Base-by-base conservation (phyloP, 2,329 filamentous ascomycete genomes). In the Decorospora gaudefroyi region DNA sequence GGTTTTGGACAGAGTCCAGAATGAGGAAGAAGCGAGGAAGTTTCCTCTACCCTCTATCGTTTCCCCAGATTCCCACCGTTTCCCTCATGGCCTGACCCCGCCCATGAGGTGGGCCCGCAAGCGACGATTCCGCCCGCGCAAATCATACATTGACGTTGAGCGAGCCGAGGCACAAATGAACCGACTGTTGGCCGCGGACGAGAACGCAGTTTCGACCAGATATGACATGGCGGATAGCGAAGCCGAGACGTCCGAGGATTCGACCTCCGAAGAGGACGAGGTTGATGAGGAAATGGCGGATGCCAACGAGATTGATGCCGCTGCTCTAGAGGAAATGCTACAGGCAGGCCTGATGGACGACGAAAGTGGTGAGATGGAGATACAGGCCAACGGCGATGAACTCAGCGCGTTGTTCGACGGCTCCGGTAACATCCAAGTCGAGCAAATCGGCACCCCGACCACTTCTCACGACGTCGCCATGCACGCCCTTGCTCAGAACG, bases 51-150 rank as follows among this genome's bases (percentile, higher is more conserved):
- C 90, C 1, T 70, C 77, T 39, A 86, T 90, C 59, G 78, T 95
- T 36, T 81, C 89, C 71, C 67, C 84, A 72, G 76, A 78, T 46
- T 81, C 76, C 4, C 84, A 85, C 59, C 85, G 76, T 62, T 95
- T 88, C 76, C 87, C 90, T 1, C 90, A 95, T 69, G 90, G 90
- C 21, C 76, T 96, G 13, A 93, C 90, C 1, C 89, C 90, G 4
- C 90, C 90, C 1, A 88, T 95, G 84, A 87, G 89, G 64, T 89
- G 88, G 74, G 89, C 87, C 29, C 79, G 88, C 29, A 90, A 89
- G 67, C 83, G 88, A 18, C 81, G 90, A 21, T 95, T 95, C 71
- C 83, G 90, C 45, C 90, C 91, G 64, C 84, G 89, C 3, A 82
- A 92, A 39, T 89, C 85, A 48, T 85, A 90, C 44, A 85, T 89